A percentile compares a stretch with the other conserved stretches of the same genome.
Evolutionary conservation across 2,329 filamentous ascomycete species (phyloP).

Genomic region (Colletotrichum karsti): DNA sequence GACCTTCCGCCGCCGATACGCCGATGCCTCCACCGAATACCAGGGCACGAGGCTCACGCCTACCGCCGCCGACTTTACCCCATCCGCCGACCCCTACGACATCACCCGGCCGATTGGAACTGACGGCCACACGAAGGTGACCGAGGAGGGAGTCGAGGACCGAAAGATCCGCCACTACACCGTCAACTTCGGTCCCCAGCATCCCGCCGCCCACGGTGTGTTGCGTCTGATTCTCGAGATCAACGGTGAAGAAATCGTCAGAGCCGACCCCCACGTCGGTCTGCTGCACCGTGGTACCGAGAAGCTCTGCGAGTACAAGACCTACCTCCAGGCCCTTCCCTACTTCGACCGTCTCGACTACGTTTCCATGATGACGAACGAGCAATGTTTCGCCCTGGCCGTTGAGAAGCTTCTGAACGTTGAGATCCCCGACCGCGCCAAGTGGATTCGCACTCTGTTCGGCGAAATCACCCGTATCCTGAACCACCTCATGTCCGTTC

Average conservation of each 20-base stretch:
- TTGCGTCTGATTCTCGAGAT: constrained; percentile 96
- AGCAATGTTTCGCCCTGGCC: constrained; percentile 94
- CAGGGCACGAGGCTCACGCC: constrained; percentile 71
- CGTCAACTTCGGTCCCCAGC: constrained; percentile 98
- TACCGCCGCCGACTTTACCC: constrained; percentile 70
- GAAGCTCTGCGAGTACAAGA: constrained; percentile 99
- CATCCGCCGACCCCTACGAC: constrained; percentile 58
- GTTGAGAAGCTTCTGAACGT: constrained; percentile 98
- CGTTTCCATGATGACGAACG: constrained; percentile 99
- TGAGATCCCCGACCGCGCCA: constrained; percentile 93
- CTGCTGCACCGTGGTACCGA: constrained; percentile 96
- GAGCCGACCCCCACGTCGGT: constrained; percentile 95
- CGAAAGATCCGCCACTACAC: constrained; percentile 99
- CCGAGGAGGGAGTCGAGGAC: constrained; percentile 58
- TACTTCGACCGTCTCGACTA: constrained; percentile 99
- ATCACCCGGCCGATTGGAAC: constrained; percentile 48
- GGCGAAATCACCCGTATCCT: constrained; percentile 92
- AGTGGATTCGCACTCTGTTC: constrained; percentile 96
- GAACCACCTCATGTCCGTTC: constrained; percentile 97
- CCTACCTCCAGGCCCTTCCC: constrained; percentile 95
- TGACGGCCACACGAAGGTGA: constrained; percentile 52
- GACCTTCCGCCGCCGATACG: constrained; percentile 69
- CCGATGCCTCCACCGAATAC: constrained; percentile 57
- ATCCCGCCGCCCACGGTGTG: constrained; percentile 98
- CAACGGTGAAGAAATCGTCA: constrained; percentile 96